phyloP scores from a whole-genome alignment of 176 grass and related monocot species.

The Eremochloa ophiuroides region DNA sequence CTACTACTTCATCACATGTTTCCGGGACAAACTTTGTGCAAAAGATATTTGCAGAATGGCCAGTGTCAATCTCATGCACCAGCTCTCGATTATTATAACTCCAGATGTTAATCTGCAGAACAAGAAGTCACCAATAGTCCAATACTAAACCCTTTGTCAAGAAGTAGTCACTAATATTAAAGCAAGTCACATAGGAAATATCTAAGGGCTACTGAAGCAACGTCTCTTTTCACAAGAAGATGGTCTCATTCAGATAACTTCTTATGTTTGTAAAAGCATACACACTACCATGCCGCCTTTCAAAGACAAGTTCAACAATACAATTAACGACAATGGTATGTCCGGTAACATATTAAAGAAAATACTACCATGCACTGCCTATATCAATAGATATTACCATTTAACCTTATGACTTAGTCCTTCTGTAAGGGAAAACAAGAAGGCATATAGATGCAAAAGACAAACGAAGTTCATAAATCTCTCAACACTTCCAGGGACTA shows the following conservation, averaged over 20 bases:
- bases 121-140: background rate
- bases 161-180: background rate
- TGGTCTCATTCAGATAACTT: background rate
- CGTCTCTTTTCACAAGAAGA: conserved; percentile 2
- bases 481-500: background rate
- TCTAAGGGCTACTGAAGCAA: background rate
- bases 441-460: background rate
- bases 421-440: background rate
- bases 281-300: background rate
- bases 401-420: background rate
- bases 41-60: conserved; percentile 91
- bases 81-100: conserved; percentile 61
- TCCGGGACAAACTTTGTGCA: conserved; percentile 92
- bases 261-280: background rate
- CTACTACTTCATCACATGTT: conserved; percentile 84
- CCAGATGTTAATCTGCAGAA: conserved; percentile 92
- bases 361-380: background rate
- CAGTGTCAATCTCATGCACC: conserved; percentile 80
- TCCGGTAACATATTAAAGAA: background rate
- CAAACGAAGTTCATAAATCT: background rate
- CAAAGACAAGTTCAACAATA: background rate
- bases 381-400: background rate
- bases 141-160: background rate
- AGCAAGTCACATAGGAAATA: conserved; percentile 16
- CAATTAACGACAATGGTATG: background rate